These are phyloP conservation scores for Steccherinum ochraceum DNA, from an alignment of 768 basidiomycete species.

Conservation along the genomic window DNA sequence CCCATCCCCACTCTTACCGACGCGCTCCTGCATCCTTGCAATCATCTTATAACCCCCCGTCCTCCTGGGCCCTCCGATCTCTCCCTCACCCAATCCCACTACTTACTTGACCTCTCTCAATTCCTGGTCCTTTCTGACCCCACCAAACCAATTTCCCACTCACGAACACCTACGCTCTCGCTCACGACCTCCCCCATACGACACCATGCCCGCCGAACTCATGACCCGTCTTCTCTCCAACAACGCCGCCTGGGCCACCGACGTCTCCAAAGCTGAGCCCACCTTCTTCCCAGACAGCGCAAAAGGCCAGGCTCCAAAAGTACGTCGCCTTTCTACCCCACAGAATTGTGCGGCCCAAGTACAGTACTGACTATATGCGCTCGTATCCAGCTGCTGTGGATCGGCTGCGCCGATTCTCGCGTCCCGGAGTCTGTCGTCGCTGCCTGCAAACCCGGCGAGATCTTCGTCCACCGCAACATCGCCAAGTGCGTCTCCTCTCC, in stretches of 20 bases:
- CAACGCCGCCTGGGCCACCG: conserved; percentile 68
- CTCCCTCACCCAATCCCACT: too few relatives aligned
- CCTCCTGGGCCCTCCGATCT: too few relatives aligned
- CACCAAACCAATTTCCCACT: too few relatives aligned
- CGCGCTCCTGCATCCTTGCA: too few relatives aligned
- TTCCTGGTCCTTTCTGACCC: too few relatives aligned
- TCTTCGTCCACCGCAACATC: conserved; percentile 77
- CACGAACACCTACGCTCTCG: too few relatives aligned
- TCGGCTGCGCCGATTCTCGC: conserved; percentile 72
- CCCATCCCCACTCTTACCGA: too few relatives aligned
- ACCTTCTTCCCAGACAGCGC: conserved; percentile 57
- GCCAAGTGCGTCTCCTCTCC: conserved; percentile 51
- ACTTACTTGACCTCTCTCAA: too few relatives aligned
- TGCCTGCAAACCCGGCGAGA: conserved; percentile 56
- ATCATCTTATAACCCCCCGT: too few relatives aligned
- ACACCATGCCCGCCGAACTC: not conserved
- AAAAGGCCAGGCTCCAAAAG: conserved; percentile 65
- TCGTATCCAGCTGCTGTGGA: conserved; percentile 63
- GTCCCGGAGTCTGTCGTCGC: conserved; percentile 68
- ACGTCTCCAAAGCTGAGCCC: conserved; percentile 48
- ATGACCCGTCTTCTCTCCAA: conserved; percentile 28
- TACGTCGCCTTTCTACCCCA: conserved; percentile 13
- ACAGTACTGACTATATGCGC: too few relatives aligned
- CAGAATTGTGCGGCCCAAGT: too few relatives aligned
- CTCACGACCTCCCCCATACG: too few relatives aligned